Evolutionary conservation across 345 rosid species (phyloP).

Genomic region (Cardamine chenopodiifolia): DNA sequence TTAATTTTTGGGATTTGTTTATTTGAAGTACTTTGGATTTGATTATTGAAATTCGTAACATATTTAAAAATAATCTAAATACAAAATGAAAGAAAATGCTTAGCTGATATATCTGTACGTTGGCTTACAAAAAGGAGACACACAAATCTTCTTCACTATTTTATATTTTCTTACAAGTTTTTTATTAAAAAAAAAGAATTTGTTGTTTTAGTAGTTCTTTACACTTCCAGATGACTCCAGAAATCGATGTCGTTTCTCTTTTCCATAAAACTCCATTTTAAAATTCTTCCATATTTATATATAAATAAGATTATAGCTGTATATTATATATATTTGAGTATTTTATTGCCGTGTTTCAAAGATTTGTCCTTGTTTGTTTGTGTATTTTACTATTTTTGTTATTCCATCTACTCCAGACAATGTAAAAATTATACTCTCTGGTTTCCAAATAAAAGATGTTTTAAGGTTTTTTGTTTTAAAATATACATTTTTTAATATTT

Average conservation of each 20-base stretch:
- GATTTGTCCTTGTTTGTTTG: slow-evolving; percentile 30
- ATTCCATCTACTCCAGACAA: slow-evolving; percentile 8
- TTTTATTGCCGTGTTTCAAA: slow-evolving; percentile 17
- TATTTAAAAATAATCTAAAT: neutral
- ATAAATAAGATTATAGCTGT: neutral
- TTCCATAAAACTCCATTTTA: slow-evolving; percentile 26
- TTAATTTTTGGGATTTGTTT: slow-evolving; percentile 8
- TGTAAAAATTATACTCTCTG: slow-evolving; percentile 12
- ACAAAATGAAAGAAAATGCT: slow-evolving; percentile 37
- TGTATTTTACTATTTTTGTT: neutral
- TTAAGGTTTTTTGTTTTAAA: too few relatives aligned
- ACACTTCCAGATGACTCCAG: slow-evolving; percentile 61
- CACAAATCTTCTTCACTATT: slow-evolving; percentile 49
- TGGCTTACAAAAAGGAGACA: slow-evolving; percentile 45
- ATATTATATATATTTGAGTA: neutral
- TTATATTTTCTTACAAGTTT: neutral
- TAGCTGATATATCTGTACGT: slow-evolving; percentile 60
- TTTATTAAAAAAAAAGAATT: neutral
- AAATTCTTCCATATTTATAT: slow-evolving; percentile 27
- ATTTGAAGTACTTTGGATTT: slow-evolving; percentile 26
- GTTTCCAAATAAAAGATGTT: too few relatives aligned
- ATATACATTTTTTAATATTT: too few relatives aligned
- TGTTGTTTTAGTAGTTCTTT: slow-evolving; percentile 47
- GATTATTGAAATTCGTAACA: neutral
- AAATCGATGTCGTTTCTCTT: slow-evolving; percentile 45